These are phyloP conservation scores for Fusarium nurragi DNA, from an alignment of 2,329 filamentous ascomycete species.

Conservation along the genomic window DNA sequence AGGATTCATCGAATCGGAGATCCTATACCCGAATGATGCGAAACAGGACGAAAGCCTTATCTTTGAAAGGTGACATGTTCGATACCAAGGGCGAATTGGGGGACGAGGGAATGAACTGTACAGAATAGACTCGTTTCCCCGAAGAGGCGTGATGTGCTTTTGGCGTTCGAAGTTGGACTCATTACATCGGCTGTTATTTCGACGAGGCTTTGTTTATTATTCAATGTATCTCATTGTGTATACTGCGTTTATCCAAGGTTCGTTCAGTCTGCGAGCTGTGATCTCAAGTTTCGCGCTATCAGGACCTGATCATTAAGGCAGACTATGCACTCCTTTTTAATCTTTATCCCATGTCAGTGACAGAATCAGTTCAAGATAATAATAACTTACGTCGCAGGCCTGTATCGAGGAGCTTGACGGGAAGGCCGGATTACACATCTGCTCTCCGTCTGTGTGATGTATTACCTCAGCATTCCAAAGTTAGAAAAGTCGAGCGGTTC, in stretches of 20 bases:
- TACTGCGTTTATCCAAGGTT: neutral
- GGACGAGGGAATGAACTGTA: neutral
- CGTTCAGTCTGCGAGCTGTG: neutral
- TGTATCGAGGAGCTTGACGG: neutral
- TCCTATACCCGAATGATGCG: neutral
- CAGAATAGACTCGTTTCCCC: neutral
- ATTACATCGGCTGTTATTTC: neutral
- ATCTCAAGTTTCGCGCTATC: too few species aligned
- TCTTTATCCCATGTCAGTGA: neutral
- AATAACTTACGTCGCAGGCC: neutral
- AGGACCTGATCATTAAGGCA: neutral
- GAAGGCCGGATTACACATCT: too few species aligned
- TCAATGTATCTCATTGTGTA: neutral
- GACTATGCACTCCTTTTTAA: neutral
- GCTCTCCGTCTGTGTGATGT: neutral
- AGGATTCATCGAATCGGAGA: constrained; percentile 11
- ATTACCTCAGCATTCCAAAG: constrained; percentile 45
- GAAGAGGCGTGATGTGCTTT: neutral
- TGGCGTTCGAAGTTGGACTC: neutral
- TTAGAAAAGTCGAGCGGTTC: constrained; percentile 38
- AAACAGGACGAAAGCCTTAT: neutral
- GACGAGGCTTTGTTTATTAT: neutral
- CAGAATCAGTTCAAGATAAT: neutral
- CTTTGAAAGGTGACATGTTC: constrained; percentile 7
- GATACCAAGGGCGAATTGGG: neutral